Evolutionary conservation across 768 basidiomycete species (phyloP), one percentile per base, ranked within the genome.

Genomic region (Lactarius deliciosus): DNA sequence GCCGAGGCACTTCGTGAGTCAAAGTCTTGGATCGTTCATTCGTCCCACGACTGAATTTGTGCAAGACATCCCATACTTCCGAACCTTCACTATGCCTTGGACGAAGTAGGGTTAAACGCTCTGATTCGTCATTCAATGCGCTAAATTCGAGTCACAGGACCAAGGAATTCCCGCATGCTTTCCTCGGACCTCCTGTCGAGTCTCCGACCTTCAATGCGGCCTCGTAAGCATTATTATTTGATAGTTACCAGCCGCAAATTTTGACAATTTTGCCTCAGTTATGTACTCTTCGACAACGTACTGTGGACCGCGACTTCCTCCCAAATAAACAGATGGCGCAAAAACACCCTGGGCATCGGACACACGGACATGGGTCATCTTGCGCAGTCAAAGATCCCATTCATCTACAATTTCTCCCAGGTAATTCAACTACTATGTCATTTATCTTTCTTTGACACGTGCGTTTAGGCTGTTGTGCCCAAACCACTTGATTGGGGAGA

Each of bases 401-500:
- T 86, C 69, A 80, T 88, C 43, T 89, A 89, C 75, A 88, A 89
- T 71, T 89, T 90, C 71, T 86, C 84, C 15, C 79, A 79, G 69
- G 82, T 81, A 69, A 40, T 10, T n/a, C 34, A 40, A n/a, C 25
- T 28, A 5, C 10, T 11, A 10, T 13, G 10, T 22, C 61, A 32
- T 55, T 55, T 30, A 1, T 36, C 34, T 40, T 30, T 56, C 54
- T 32, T 34, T 67, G 50, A 67, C 62, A 6, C 32, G 9, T 25
- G 38, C n/a, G 3, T 56, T 22, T 57, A 81, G 75, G 80, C 82
- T 43, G 86, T 89, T 20, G 87, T 89, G 0, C 85, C 86, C 0
- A 86, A 86, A 72, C 88, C 88, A 11, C 75, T 88, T 20, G 87
- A 89, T 72, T 89, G 87, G 86, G 81, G 82, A 58, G 86, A 87